Base-by-base conservation (phyloP, 306 rosid species). In the Styphnolobium japonicum region DNA sequence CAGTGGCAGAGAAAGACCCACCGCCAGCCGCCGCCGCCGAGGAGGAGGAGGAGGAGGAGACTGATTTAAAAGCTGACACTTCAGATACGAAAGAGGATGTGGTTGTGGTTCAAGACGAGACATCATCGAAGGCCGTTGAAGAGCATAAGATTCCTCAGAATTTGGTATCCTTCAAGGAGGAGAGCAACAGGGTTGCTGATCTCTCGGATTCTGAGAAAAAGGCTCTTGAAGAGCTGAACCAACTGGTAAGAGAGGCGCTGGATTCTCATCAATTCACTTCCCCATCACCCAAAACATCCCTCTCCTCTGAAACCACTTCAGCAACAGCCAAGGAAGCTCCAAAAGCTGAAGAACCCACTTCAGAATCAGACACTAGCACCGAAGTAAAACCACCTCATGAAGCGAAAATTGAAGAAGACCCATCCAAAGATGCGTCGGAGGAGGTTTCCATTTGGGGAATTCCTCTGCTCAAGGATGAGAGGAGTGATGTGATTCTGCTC, bases 391-490 rank as follows among this genome's bases (percentile, higher is more conserved):
- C 77, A 18, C 49, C 34, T 4, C 36, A 56, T 2, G 65, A 72
- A 15, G 22, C 86, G 23, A 77, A 74, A 67, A 73, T 73, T 10
- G 81, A 77, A 49, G 83, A 80, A 65, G 75, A 80, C 37, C 78
- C 68, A 57, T 84, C 56, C 2, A 78, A 81, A 67, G 84, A 83
- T n/a, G n/a, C n/a, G n/a, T n/a, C n/a, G 33, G 53, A 57, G 0
- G 71, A 86, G 23, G 85, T 91, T 6, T 92, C 88, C 6, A 86
- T 95, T 51, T 95, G 93, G 93, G 98, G 98, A 1, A 75, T 92
- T 83, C 97, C 96, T 51, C 88, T 95, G 3, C 85, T 95, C 6
- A 80, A 81, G 56, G 98, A 95, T 27, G 96, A 92, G 0, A 75
- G 94, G 21, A 89, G 87, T 6, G 98, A 95, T 27, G 93, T 85